Evolutionary conservation across 768 basidiomycete genomes (phyloP).

Genomic region (Leccinellum rugosiceps): DNA sequence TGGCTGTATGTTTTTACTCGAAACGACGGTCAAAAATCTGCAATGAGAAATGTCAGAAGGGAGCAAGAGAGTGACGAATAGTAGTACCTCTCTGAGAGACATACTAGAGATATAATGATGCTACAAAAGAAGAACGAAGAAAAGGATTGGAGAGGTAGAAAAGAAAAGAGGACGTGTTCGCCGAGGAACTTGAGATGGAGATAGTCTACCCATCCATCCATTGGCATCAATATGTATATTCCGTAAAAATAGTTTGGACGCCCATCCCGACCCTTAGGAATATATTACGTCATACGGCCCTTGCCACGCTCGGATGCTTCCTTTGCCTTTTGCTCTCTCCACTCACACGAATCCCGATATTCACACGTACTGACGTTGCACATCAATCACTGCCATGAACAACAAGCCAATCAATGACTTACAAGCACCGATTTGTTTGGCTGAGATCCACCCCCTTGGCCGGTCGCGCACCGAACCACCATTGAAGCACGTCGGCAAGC

Average conservation of each 20-base stretch:
- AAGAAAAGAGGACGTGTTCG: constrained; percentile 44
- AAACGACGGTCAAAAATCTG: constrained; percentile 50
- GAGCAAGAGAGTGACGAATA: constrained; percentile 6
- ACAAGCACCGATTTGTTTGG: constrained; percentile 65
- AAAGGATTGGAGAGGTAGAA: constrained; percentile 45
- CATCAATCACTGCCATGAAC: background rate
- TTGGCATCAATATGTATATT: constrained; percentile 10
- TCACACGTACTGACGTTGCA: constrained; percentile 58
- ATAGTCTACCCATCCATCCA: constrained; percentile 49
- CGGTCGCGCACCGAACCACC: constrained; percentile 72
- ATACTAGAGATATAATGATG: constrained; percentile 44
- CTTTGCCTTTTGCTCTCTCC: constrained; percentile 54
- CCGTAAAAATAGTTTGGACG: background rate
- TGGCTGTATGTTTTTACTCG: constrained; percentile 51
- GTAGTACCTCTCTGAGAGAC: constrained; percentile 54
- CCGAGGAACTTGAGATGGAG: constrained; percentile 42
- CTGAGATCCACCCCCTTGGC: constrained; percentile 67
- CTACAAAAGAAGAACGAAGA: constrained; percentile 46
- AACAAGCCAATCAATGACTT: constrained; percentile 28
- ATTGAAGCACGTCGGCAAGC: constrained; percentile 54
- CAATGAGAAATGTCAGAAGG: background rate
- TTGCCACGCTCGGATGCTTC: constrained; percentile 25
- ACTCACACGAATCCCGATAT: constrained; percentile 75
- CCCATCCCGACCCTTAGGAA: background rate
- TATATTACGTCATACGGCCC: constrained; percentile 11